Base-by-base conservation (phyloP, 257 asterid species). In the Solanum phureja region DNA sequence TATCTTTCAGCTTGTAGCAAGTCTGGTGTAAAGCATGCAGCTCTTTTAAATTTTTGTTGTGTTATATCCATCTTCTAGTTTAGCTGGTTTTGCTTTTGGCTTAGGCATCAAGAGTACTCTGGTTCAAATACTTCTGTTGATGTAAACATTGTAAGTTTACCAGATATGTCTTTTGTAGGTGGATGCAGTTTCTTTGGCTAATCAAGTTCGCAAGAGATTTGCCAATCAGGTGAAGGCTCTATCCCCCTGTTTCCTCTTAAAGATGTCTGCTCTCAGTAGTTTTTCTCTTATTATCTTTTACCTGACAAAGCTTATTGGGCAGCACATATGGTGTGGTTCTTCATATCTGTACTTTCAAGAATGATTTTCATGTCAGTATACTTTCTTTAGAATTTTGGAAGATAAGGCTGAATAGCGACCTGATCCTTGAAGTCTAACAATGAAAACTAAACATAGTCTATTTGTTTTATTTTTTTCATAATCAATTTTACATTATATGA, bases 141-240 rank as follows among this genome's bases (percentile, higher is more conserved):
- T 79, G 84, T 79, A 79, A 9, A 79, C 66, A 27, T 44, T 31
- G 86, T 86, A 40, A 1, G 46, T 73, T 87, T 87, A 90, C 88
- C 42, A 64, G 82, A 64, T 83, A 86, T 89, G 60, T 86, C 86
- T 34, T 49, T 83, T 91, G 83, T 92, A 97, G 99, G 95, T 97
- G 73, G 99, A 97, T 90, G 99, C 99, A 82, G 94, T 66, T 85
- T 91, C 88, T 87, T 87, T 97, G 93, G 84, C 99, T 83, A 90
- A 94, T 91, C 98, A 94, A 88, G 92, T 96, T 76, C 94, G 90
- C 66, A 94, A 73, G 89, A 94, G 97, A 94, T 97, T 92, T 92
- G 81, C 58, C 79, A 90, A 93, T 91, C 99, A 97, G 94, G 98
- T 94, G 83, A 86, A 81, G 71, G 89, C 89, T 86, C 37, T 76